Base-by-base conservation (phyloP, 352 stramenopile species). In the Pythium brachiatum region DNA sequence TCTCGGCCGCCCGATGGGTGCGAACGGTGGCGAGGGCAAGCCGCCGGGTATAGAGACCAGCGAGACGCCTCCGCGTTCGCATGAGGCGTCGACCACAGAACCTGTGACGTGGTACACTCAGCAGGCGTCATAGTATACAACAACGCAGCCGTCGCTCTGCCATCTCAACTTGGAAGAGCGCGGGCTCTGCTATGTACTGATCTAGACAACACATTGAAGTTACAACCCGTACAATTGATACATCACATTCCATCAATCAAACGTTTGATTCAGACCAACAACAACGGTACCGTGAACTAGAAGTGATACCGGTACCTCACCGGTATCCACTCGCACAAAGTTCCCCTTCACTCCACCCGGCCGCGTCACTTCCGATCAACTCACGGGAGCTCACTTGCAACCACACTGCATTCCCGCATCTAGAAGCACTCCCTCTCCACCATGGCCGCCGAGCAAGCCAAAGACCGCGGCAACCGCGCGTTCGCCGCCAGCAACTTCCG, bases 401-500 rank as follows among this genome's bases (percentile, higher is more conserved):
- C n/a, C n/a, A n/a, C n/a, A n/a, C n/a, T n/a, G n/a, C 44, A 52
- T 34, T 52, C 25, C 25, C 25, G 16, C 44, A 34, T 52, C 44
- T 34, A 34, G 44, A 52, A 52, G 13, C 23, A 20, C 26, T 4
- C 34, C 3, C 38, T 25, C 25, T 18, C 20, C 43, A 57, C 26
- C 47, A 92, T 94, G 85, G 85, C 85, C 48, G 84, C 84, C 20
- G 86, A 95, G 50, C 86, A 95, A 83, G 88, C 88, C 31, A 96
- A 96, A 69, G 76, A 90, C 72, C 86, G 85, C 57, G 88, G 88
- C 55, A 96, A 96, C 66, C 82, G 72, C 31, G 73, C 79, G 47
- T 96, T 95, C 78, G 57, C 78, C 11, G 78, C 79, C 3, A 82
- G 82, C 13, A 76, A 88, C 36, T 94, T 76, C 69, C 62, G 73